These are phyloP conservation scores for Podospora sp. DNA, from an alignment of 495 filamentous ascomycete species.

Conservation along the genomic window DNA sequence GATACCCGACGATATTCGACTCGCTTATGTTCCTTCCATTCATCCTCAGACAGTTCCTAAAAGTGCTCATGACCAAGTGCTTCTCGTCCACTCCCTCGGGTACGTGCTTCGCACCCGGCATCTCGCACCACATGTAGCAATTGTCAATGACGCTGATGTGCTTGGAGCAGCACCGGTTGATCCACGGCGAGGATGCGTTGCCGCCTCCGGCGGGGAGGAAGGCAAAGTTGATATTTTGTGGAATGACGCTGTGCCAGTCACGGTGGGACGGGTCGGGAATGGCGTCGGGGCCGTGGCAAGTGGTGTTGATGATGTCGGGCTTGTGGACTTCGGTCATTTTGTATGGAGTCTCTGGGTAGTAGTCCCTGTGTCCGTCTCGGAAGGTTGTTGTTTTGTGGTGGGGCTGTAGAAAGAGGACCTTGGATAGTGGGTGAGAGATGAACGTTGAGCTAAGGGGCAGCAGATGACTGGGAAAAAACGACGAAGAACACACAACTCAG, in stretches of 20 bases:
- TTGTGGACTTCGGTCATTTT: too few relatives aligned
- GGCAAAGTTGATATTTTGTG: background rate
- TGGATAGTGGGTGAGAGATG: too few relatives aligned
- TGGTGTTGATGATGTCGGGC: background rate
- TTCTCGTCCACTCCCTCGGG: background rate
- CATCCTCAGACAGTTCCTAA: background rate
- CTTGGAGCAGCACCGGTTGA: background rate
- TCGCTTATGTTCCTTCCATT: background rate
- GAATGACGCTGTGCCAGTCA: background rate
- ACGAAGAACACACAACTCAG: too few relatives aligned
- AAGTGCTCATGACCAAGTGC: background rate
- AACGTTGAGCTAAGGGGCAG: too few relatives aligned
- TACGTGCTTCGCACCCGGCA: background rate
- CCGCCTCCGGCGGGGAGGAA: background rate
- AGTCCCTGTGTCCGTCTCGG: too few relatives aligned
- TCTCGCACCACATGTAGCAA: background rate
- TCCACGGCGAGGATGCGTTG: conserved; percentile 1
- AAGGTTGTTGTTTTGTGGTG: too few relatives aligned
- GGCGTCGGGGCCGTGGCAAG: background rate
- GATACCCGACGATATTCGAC: background rate
- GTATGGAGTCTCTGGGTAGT: too few relatives aligned
- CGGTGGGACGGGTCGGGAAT: background rate
- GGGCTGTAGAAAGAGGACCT: too few relatives aligned
- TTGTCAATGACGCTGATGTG: conserved; percentile 3
- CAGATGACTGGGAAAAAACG: too few relatives aligned